These are phyloP conservation scores for Cafeteria roenbergensis DNA, from an alignment of 108 stramenopile genomes.

Conservation along the genomic window DNA sequence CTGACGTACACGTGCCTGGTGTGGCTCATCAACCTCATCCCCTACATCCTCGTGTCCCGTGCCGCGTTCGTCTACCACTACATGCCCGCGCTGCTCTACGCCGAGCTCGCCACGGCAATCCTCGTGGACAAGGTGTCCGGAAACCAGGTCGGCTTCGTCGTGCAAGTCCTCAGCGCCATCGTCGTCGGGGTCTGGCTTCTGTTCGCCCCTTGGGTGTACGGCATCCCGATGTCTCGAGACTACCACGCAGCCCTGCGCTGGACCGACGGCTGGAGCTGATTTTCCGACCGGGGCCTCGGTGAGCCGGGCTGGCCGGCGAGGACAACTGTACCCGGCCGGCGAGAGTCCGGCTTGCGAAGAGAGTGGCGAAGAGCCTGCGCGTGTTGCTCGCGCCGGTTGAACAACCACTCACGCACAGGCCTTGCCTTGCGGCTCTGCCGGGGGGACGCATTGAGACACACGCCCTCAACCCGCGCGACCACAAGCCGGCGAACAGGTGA, in stretches of 20 bases:
- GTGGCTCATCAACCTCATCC: not conserved
- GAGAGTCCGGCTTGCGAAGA: too few relatives aligned
- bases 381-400: too few relatives aligned
- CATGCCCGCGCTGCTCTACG: constrained; percentile 7
- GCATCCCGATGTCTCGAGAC: not conserved
- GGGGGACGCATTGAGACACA: too few relatives aligned
- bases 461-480: too few relatives aligned
- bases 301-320: too few relatives aligned
- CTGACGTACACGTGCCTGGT: not conserved
- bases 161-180: not conserved
- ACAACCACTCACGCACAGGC: too few relatives aligned
- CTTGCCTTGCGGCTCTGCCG: too few relatives aligned
- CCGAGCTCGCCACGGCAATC: not conserved
- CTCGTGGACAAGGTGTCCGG: not conserved
- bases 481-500: too few relatives aligned
- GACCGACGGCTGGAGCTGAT: not conserved
- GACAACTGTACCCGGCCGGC: too few relatives aligned
- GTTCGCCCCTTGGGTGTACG: constrained; percentile 10
- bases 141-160: not conserved
- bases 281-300: too few relatives aligned
- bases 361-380: too few relatives aligned
- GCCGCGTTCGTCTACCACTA: constrained; percentile 12
- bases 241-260: not conserved
- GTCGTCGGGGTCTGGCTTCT: not conserved
- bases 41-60: constrained; percentile 7